Evolutionary conservation across 179 eudicot genomes (phyloP), one percentile per base, ranked within the genome.

Genomic region (Silene noctiflora): DNA sequence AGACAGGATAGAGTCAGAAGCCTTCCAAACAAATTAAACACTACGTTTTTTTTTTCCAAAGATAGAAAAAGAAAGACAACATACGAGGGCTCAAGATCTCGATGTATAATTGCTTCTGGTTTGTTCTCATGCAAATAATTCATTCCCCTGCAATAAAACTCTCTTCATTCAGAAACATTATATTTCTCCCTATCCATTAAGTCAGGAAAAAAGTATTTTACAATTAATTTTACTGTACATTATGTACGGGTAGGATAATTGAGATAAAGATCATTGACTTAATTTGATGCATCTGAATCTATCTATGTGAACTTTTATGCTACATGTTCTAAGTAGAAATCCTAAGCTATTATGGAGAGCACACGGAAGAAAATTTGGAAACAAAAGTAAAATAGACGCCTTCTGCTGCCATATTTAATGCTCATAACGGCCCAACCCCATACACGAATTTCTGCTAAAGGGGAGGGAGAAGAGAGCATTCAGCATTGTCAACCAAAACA

Each of bases 61-160:
- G 46, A 14, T 25, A 9, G 24, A 44, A 69, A 72, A 68, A 24
- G 64, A 64, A 55, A 51, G 75, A 71, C 53, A 56, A 65, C 88
- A 4, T 83, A 85, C 86, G 86, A 81, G 20, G 88, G 88, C 84
- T 85, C 88, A 74, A 85, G 88, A 76, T 85, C 86, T 39, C 84
- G 77, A 75, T 85, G 88, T 58, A 85, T 81, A 46, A 85, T 83
- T 59, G 86, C 73, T 74, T 71, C 83, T 1, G 88, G 86, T 72
- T 69, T 83, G 79, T 70, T 76, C 69, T 85, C 86, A 78, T 85
- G 88, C 80, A 85, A 79, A 76, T 85, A 85, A 67, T 81, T 85
- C 86, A 83, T 76, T 71, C 88, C 88, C 86, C 88, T 83, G 86
- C 71, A 64, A 81, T 20, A 74, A 53, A 69, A 2, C 9, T 24